Percentiles rank a stretch among this genome's conserved stretches.
Evolutionary conservation across 768 basidiomycete species (phyloP).

Genomic region (Psilocybe cubensis): DNA sequence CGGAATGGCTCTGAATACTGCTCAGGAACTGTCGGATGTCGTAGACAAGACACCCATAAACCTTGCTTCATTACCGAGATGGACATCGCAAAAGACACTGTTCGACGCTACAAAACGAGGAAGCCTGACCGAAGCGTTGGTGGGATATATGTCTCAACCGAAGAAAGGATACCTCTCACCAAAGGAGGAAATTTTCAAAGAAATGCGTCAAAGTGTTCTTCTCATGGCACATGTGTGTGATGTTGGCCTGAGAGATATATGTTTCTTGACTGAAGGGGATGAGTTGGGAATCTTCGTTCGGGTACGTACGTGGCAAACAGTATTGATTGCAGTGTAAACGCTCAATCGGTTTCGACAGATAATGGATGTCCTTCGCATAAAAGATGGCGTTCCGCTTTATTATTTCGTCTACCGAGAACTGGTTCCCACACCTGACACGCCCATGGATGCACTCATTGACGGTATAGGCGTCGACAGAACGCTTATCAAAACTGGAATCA

Average conservation of each 20-base stretch:
- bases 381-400: slow-evolving; percentile 28
- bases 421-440: slow-evolving; percentile 10
- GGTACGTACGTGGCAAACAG: too few species aligned
- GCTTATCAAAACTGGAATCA: slow-evolving; percentile 17
- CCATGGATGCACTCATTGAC: slow-evolving; percentile 14
- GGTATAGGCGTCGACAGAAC: slow-evolving; percentile 4
- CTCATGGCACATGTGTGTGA: slow-evolving; percentile 25
- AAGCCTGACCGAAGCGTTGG: slow-evolving; percentile 25
- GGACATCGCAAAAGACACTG: slow-evolving; percentile 17
- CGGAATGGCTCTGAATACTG: slow-evolving; percentile 25
- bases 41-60: slow-evolving; percentile 19
- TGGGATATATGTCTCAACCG: slow-evolving; percentile 8
- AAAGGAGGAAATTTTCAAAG: slow-evolving; percentile 32
- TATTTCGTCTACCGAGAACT: slow-evolving; percentile 29
- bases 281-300: slow-evolving; percentile 27
- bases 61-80: slow-evolving; percentile 12
- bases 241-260: slow-evolving; percentile 19
- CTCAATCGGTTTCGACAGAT: too few species aligned
- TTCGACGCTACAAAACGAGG: slow-evolving; percentile 23
- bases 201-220: slow-evolving; percentile 31
- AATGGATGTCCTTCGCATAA: slow-evolving; percentile 23
- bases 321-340: too few species aligned
- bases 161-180: slow-evolving; percentile 19
- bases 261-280: slow-evolving; percentile 20
- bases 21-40: slow-evolving; percentile 27